Conservation (phyloP, 2,329 filamentous ascomycete genomes). For the Ophiostoma perfectum region DNA sequence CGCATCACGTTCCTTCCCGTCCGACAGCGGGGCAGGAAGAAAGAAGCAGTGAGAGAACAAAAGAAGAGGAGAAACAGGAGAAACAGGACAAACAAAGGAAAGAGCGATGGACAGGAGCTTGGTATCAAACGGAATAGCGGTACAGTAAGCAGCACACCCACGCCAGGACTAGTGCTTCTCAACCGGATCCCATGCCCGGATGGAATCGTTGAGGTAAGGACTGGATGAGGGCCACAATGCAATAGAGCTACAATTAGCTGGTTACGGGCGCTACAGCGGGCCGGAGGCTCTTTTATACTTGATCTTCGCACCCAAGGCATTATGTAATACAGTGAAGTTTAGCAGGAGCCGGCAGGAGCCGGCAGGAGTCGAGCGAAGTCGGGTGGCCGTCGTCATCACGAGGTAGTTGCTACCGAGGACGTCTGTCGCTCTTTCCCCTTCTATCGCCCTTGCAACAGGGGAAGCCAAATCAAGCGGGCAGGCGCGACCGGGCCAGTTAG, state of each 20-base stretch:
- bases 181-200: too few relatives aligned
- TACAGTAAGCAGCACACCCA: constrained; percentile 1
- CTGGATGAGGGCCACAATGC: too few relatives aligned
- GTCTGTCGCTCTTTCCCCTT: background rate
- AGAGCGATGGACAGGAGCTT: background rate
- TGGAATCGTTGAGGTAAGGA: too few relatives aligned
- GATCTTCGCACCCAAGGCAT: too few relatives aligned
- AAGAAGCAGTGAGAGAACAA: background rate
- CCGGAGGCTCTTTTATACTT: too few relatives aligned
- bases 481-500: background rate
- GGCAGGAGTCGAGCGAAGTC: background rate
- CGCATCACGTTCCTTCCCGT: background rate
- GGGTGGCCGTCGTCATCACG: background rate
- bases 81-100: background rate
- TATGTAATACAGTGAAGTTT: too few relatives aligned
- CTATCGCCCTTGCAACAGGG: background rate
- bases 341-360: background rate
- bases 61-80: background rate
- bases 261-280: too few relatives aligned
- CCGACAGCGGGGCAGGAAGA: constrained; percentile 5
- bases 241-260: too few relatives aligned
- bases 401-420: background rate
- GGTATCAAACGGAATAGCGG: background rate
- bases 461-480: background rate
- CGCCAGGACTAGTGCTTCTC: background rate